These are phyloP conservation scores for Davidsoniella australis DNA, from an alignment of 2,329 filamentous ascomycete genomes.

Conservation along the genomic window DNA sequence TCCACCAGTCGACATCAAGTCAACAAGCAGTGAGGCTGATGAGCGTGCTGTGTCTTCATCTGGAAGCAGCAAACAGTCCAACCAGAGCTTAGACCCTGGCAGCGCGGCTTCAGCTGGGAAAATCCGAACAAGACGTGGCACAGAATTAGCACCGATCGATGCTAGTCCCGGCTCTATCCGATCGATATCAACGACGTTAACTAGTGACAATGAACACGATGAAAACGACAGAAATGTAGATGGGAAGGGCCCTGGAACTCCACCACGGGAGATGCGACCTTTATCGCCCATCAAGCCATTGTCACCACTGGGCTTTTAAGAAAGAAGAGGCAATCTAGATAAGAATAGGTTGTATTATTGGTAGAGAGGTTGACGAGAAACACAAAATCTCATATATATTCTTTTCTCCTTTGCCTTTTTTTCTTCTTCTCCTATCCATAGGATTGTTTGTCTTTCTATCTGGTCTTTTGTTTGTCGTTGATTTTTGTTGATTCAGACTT, in stretches of 20 bases:
- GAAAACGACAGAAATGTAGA: not conserved
- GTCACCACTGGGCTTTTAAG: slow-evolving; percentile 42
- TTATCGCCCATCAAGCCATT: slow-evolving; percentile 50
- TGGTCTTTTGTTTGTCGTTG: not conserved
- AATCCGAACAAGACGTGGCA: slow-evolving; percentile 16
- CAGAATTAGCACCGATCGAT: slow-evolving; percentile 10
- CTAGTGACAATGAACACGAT: slow-evolving; percentile 27
- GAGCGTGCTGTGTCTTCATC: slow-evolving; percentile 34
- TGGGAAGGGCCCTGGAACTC: slow-evolving; percentile 3
- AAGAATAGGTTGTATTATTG: not conserved
- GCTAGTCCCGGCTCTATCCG: slow-evolving; percentile 12
- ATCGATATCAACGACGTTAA: slow-evolving; percentile 24
- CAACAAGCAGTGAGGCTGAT: slow-evolving; percentile 4
- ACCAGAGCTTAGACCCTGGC: slow-evolving; percentile 14
- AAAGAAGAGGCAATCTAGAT: not conserved
- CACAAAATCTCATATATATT: not conserved
- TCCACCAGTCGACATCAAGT: slow-evolving; percentile 3
- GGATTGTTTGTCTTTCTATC: not conserved
- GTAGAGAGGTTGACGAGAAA: not conserved
- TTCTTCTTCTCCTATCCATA: not conserved
- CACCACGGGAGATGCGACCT: slow-evolving; percentile 32
- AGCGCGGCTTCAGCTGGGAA: slow-evolving; percentile 17
- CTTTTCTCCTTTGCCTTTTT: not conserved
- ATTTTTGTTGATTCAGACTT: not conserved
- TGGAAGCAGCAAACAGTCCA: slow-evolving; percentile 41